Conservation (phyloP, 2,329 filamentous ascomycete genomes). For the Hymenoscyphus fructigenus region DNA sequence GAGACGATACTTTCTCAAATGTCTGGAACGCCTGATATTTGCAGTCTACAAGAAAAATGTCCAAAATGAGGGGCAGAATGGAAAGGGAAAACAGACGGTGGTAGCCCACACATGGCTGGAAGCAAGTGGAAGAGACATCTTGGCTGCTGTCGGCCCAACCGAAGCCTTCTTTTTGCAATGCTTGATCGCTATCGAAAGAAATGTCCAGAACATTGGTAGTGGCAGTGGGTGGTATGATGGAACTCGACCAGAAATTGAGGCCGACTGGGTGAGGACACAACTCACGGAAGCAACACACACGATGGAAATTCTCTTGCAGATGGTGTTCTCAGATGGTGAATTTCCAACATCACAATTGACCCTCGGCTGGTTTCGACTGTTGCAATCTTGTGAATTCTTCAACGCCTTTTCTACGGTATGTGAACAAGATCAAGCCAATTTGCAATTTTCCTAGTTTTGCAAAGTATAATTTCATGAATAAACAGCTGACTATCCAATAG, state of each 20-base stretch:
- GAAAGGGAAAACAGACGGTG: slow-evolving; percentile 14
- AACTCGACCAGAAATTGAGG: slow-evolving; percentile 52
- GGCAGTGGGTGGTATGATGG: slow-evolving; percentile 48
- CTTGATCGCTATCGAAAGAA: slow-evolving; percentile 50
- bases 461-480: not conserved
- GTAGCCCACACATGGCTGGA: slow-evolving; percentile 15
- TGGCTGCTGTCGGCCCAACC: slow-evolving; percentile 6
- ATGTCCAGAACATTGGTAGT: slow-evolving; percentile 44
- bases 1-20: slow-evolving; percentile 65
- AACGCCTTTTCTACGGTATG: slow-evolving; percentile 59
- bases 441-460: no score
- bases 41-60: slow-evolving; percentile 26
- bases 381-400: slow-evolving; percentile 69
- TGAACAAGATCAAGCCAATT: slow-evolving; percentile 15
- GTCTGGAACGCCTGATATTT: slow-evolving; percentile 47
- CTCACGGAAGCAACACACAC: slow-evolving; percentile 72
- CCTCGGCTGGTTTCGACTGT: slow-evolving; percentile 72
- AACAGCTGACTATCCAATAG: slow-evolving; percentile 17
- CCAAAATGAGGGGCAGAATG: slow-evolving; percentile 24
- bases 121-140: slow-evolving; percentile 18
- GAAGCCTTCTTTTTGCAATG: slow-evolving; percentile 35
- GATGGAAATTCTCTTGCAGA: slow-evolving; percentile 70
- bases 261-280: slow-evolving; percentile 61
- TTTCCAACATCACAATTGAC: slow-evolving; percentile 60
- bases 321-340: slow-evolving; percentile 58